Percentiles rank a stretch among this genome's conserved stretches.
These are phyloP conservation scores for Alternaria brassicae DNA, from an alignment of 2,329 filamentous ascomycete genomes.

Conservation along the genomic window DNA sequence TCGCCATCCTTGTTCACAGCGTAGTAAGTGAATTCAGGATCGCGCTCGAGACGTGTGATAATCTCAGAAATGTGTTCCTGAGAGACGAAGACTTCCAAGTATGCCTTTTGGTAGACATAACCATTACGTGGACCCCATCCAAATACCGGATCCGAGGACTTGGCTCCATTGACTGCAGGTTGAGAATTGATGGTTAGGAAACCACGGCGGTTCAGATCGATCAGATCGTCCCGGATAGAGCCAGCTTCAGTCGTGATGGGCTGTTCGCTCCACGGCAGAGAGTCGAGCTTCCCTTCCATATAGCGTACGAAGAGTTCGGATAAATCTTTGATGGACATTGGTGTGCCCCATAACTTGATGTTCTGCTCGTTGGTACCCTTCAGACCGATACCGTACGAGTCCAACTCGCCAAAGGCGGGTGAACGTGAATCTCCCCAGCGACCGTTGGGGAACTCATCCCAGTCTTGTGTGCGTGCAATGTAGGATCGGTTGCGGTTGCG, in stretches of 20 bases:
- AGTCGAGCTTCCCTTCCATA: constrained; percentile 78
- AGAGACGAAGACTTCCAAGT: constrained; percentile 88
- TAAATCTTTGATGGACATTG: constrained; percentile 79
- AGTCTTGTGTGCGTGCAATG: constrained; percentile 92
- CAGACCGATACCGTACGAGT: constrained; percentile 91
- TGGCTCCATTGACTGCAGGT: constrained; percentile 88
- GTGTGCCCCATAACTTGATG: constrained; percentile 91
- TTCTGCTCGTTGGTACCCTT: constrained; percentile 97
- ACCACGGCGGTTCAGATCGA: constrained; percentile 83
- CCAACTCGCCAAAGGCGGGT: constrained; percentile 93
- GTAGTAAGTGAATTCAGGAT: constrained; percentile 90
- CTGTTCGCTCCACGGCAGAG: constrained; percentile 92
- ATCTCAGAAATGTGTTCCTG: constrained; percentile 80
- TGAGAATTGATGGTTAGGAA: constrained; percentile 97
- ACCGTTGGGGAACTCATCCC: constrained; percentile 99
- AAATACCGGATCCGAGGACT: constrained; percentile 83
- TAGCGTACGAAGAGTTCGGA: constrained; percentile 85
- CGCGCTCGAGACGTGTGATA: constrained; percentile 75
- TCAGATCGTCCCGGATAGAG: constrained; percentile 75
- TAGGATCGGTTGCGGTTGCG: constrained; percentile 96
- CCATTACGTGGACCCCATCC: constrained; percentile 96
- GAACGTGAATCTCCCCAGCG: constrained; percentile 98
- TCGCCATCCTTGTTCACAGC: constrained; percentile 85
- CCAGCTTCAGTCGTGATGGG: constrained; percentile 84
- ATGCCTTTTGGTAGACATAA: constrained; percentile 98